Conservation (phyloP, 2,329 filamentous ascomycete genomes). For the Aspergillus tamarii region DNA sequence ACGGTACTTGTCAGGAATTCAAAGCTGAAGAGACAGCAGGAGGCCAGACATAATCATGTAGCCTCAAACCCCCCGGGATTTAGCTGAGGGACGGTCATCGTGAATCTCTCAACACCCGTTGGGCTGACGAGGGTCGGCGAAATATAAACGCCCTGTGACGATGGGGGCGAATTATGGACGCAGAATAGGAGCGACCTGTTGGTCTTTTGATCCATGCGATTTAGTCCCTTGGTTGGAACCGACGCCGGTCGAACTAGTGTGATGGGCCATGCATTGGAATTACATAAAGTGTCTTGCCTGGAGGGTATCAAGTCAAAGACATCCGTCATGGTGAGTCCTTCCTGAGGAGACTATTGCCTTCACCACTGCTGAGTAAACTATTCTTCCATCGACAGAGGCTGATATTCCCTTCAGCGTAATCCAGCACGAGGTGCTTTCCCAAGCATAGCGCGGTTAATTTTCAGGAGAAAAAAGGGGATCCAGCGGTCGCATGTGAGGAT, state of each 20-base stretch:
- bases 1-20: not conserved
- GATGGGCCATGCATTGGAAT: not conserved
- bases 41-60: not conserved
- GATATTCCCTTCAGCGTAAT: not conserved
- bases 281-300: not conserved
- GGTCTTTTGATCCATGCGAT: not conserved
- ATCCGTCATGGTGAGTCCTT: not conserved
- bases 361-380: not conserved
- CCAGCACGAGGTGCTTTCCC: not conserved
- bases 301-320: not conserved
- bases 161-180: not conserved
- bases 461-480: not conserved
- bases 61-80: not conserved
- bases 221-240: not conserved
- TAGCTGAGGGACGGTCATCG: not conserved
- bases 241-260: not conserved
- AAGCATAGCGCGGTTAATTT: not conserved
- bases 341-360: not conserved
- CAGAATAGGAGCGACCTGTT: not conserved
- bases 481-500: not conserved
- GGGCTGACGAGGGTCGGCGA: not conserved
- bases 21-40: not conserved
- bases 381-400: not conserved
- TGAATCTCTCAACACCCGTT: not conserved
- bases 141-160: not conserved